Base-by-base conservation (phyloP, 306 rosid genomes). In the Carpinus fangiana region DNA sequence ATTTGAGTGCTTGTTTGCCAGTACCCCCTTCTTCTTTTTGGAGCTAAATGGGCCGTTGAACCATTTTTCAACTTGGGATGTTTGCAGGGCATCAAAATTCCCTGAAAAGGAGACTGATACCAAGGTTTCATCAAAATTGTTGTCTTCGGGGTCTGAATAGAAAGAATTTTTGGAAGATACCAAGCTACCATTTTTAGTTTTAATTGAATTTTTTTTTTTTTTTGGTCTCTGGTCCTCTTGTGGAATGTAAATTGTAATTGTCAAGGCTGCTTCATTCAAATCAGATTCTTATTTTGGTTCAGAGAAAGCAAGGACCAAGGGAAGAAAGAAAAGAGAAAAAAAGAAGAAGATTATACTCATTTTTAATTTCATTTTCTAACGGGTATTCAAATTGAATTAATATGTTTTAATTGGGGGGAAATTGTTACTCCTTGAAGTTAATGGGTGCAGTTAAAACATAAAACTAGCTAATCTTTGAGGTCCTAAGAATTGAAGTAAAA, bases 181-280 rank as follows among this genome's bases (percentile, higher is more conserved):
- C 95, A 87, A 77, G 93, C 91, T 73, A 78, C 85, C 82, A 75
- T 83, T 89, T 75, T 86, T 83, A 76, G 82, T 36, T 78, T 91
- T 85, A 86, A 88, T 89, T 88, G 89, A 86, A 79, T 84, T 69
- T 65, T 79, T 72, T 57, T 76, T 11, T 74, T 68, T 67, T 28
- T 28, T 28, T 28, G 31, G 77, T 81, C 67, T 70, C 60, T 18
- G 80, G 81, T 79, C 87, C 66, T 74, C 82, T 67, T 23, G 55
- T 78, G 84, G 84, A 77, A 74, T 88, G 94, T 89, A 90, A 78
- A 89, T 86, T 89, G 77, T 89, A 76, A 82, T 71, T 78, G 76
- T 26, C 70, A 65, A 80, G 90, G 79, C 85, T 83, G 75, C 79
- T 77, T 74, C 60, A 83, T 90, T 89, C 56, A 80, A 51, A 78